Conservation (phyloP, 2,329 filamentous ascomycete genomes). For the Colletotrichum nymphaeae region DNA sequence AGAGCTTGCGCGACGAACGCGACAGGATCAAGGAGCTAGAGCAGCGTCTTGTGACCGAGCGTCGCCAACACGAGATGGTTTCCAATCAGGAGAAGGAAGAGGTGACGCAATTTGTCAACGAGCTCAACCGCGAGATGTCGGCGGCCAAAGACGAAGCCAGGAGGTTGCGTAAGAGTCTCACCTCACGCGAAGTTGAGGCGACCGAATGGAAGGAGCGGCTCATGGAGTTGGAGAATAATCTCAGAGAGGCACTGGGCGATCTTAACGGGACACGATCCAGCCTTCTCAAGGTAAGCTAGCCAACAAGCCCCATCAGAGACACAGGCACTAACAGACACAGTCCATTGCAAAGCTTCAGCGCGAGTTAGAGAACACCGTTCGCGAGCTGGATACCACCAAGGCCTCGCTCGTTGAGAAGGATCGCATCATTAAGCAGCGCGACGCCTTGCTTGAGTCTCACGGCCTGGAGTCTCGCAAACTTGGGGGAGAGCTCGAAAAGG, state of each 20-base stretch:
- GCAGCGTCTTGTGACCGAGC: slow-evolving; percentile 80
- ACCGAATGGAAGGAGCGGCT: slow-evolving; percentile 91
- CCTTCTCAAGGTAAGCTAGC: slow-evolving; percentile 75
- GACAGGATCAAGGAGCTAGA: slow-evolving; percentile 80
- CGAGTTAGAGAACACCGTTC: slow-evolving; percentile 85
- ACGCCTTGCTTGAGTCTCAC: slow-evolving; percentile 87
- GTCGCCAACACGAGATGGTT: slow-evolving; percentile 87
- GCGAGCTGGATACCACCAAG: slow-evolving; percentile 84
- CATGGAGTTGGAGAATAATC: slow-evolving; percentile 88
- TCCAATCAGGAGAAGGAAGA: slow-evolving; percentile 93
- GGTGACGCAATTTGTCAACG: slow-evolving; percentile 91
- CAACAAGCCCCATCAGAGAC: background rate
- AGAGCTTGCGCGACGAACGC: slow-evolving; percentile 84
- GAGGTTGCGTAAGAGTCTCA: slow-evolving; percentile 83
- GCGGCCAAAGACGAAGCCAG: slow-evolving; percentile 87
- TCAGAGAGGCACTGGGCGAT: slow-evolving; percentile 89
- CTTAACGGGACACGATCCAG: slow-evolving; percentile 87
- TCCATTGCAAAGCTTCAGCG: slow-evolving; percentile 89
- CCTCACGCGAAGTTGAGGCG: slow-evolving; percentile 87
- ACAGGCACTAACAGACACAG: slow-evolving; percentile 49
- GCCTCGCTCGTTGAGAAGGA: slow-evolving; percentile 89
- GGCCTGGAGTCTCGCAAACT: slow-evolving; percentile 88
- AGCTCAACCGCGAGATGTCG: slow-evolving; percentile 87
- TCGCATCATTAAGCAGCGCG: slow-evolving; percentile 87
- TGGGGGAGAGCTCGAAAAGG: slow-evolving; percentile 89